A percentile compares a stretch with the other conserved stretches of the same genome.
phyloP scores from a whole-genome alignment of 2,329 filamentous ascomycete genomes.

The Pestalotiopsis fici region DNA sequence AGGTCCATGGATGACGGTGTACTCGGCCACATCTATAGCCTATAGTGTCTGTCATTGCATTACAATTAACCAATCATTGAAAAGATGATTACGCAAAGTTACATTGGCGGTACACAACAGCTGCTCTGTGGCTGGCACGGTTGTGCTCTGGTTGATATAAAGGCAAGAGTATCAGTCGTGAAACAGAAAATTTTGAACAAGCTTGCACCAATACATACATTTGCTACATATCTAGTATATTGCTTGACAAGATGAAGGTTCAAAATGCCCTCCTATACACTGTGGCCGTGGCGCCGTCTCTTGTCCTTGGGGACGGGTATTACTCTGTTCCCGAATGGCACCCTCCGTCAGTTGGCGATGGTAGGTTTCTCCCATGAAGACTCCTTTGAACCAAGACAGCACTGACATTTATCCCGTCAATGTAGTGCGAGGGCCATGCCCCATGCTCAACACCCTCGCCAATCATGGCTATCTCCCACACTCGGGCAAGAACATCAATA shows the following conservation, averaged over 20 bases:
- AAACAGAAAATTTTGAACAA: background rate
- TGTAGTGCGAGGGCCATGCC: slow-evolving; percentile 8
- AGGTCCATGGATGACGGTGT: no score
- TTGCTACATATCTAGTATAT: background rate
- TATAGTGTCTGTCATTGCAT: background rate
- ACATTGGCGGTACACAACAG: background rate
- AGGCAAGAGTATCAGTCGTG: background rate
- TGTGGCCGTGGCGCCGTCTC: background rate
- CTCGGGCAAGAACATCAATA: slow-evolving; percentile 1
- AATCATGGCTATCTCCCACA: slow-evolving; percentile 13
- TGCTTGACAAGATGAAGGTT: background rate
- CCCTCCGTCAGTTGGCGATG: background rate
- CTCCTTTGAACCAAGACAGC: no score
- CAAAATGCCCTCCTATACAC: background rate
- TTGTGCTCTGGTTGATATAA: background rate
- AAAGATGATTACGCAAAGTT: background rate
- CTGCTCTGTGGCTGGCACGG: no score
- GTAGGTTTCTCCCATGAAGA: background rate
- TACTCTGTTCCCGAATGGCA: background rate
- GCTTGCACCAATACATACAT: background rate
- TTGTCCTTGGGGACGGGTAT: background rate
- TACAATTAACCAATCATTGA: background rate
- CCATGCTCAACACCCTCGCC: slow-evolving; percentile 13
- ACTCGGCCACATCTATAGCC: background rate
- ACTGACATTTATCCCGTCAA: background rate